Base-by-base conservation (phyloP, 2,329 filamentous ascomycete species). In the Botrytis deweyae region DNA sequence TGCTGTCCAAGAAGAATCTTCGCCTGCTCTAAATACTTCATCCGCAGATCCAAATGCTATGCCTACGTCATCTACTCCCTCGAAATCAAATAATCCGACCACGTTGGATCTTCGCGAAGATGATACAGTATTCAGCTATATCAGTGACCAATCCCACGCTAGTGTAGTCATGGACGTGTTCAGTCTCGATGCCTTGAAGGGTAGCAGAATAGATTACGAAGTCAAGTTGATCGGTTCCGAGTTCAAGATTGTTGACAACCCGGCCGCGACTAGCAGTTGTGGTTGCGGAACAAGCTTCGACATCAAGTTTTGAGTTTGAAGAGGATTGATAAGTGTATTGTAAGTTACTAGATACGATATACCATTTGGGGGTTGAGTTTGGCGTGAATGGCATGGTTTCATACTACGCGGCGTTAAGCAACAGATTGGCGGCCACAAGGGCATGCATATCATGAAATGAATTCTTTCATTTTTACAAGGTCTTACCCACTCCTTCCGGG, bases 221-320 rank as follows among this genome's bases (percentile, higher is more conserved):
- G 96, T 93, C 88, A 96, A 98, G 85, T 85, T 99, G 83, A 98
- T 98, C 80, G 92, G 92, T 40, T 93, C 91, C 80, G 95, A 98
- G 84, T 99, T 99, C 83, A 97, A 97, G 86, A 94, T 99, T 80
- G 91, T 94, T 75, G 95, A 97, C 79, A 99, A 98, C 80, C 96
- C 96, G 0, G 86, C 90, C 59, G 96, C 96, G 7, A 94, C 92
- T 74, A 98, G 95, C 83, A 97, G 93, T 82, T 99, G 96, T 85
- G 96, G 96, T 1, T 99, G 96, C 83, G 96, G 96, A 12, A 98
- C 95, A 25, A 98, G 95, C 82, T 99, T 99, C 83, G 96, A 98
- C 84, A 94, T 98, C 77, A 94, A 95, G 81, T 70, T 73, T 46
- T 70, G 83, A 88, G 82, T 91, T 84, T 75, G 49, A 64, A 44